Evolutionary conservation across 257 asterid species (phyloP).

Genomic region (Anisodus acutangulus): DNA sequence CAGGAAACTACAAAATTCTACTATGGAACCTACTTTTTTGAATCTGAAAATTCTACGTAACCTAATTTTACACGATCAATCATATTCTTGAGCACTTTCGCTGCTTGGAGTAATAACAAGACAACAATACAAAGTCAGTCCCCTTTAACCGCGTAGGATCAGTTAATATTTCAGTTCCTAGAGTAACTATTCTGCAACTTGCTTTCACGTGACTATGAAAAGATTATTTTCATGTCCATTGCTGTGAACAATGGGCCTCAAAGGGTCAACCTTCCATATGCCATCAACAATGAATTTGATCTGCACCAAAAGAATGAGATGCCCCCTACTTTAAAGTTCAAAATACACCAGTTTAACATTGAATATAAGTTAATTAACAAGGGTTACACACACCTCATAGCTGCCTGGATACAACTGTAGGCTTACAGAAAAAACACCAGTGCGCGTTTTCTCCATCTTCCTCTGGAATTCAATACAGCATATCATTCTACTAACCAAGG

Average conservation of each 20-base stretch:
- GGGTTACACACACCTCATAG: conserved; percentile 63
- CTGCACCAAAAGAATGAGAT: conserved; percentile 45
- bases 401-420: conserved; percentile 85
- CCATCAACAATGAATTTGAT: conserved; percentile 92
- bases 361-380: too few relatives aligned
- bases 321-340: not conserved
- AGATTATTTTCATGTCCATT: conserved; percentile 76
- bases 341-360: not conserved
- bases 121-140: not conserved
- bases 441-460: conserved; percentile 73
- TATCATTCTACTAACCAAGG: conserved; percentile 32
- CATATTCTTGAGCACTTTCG: not conserved
- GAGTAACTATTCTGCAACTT: not conserved
- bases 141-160: not conserved
- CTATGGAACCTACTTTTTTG: not conserved
- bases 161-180: not conserved
- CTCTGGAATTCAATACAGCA: conserved; percentile 61
- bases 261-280: conserved; percentile 78
- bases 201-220: conserved; percentile 51
- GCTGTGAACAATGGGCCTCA: conserved; percentile 58
- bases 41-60: too few relatives aligned
- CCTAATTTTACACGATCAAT: not conserved
- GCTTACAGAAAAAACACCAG: conserved; percentile 61
- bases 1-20: not conserved
- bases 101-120: not conserved